Evolutionary conservation across 2,329 filamentous ascomycete genomes (phyloP).

Genomic region (Beauveria pseudobassiana): DNA sequence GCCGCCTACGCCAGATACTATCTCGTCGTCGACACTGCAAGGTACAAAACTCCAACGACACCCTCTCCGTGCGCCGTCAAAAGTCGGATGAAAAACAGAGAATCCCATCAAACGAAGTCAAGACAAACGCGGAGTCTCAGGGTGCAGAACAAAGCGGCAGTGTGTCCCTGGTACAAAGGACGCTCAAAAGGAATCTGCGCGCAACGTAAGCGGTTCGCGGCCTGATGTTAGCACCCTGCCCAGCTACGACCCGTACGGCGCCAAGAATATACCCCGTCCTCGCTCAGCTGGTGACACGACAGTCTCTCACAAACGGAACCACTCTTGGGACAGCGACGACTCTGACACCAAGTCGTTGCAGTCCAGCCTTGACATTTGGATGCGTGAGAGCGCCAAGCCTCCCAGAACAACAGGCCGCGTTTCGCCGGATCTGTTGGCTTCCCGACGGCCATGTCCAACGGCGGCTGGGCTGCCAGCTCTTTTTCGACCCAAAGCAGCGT

Average conservation of each 20-base stretch:
- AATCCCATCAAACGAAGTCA: neutral
- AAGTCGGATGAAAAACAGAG: constrained; percentile 22
- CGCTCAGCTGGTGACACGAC: constrained; percentile 41
- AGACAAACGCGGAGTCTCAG: neutral
- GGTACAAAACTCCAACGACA: constrained; percentile 45
- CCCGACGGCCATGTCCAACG: constrained; percentile 29
- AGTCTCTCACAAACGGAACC: constrained; percentile 29
- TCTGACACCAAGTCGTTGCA: constrained; percentile 35
- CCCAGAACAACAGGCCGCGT: constrained; percentile 19
- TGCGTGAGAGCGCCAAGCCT: constrained; percentile 44
- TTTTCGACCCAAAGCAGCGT: constrained; percentile 32
- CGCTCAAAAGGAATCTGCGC: neutral
- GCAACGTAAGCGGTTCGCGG: neutral
- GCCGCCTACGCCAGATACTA: constrained; percentile 53
- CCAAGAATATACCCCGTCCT: constrained; percentile 31
- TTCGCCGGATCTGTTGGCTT: constrained; percentile 49
- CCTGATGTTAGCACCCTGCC: neutral
- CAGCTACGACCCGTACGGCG: constrained; percentile 6
- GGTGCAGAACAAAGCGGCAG: constrained; percentile 1
- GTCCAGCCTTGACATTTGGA: constrained; percentile 51
- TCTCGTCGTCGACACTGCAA: constrained; percentile 48
- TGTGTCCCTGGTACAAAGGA: constrained; percentile 4
- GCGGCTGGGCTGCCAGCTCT: constrained; percentile 39
- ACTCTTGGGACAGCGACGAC: constrained; percentile 39
- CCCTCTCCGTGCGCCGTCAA: constrained; percentile 27